These are phyloP conservation scores for Cornus florida DNA, from an alignment of 148 eudicot genomes.

Conservation along the genomic window DNA sequence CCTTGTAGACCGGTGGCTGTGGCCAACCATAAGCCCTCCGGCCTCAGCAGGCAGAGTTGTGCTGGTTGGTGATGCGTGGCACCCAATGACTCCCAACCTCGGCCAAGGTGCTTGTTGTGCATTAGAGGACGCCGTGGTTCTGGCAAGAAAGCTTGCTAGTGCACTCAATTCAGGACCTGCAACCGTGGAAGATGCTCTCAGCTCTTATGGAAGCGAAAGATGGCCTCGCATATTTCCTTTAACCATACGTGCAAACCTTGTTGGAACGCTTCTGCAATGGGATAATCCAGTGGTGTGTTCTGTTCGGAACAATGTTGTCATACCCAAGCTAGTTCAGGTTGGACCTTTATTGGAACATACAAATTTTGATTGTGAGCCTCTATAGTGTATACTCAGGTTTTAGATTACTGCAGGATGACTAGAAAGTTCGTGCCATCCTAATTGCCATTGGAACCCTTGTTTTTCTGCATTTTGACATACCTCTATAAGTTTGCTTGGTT, in stretches of 20 bases:
- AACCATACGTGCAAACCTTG: conserved; percentile 64
- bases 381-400: conserved; percentile 5
- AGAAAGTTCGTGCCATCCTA: background rate
- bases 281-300: conserved; percentile 62
- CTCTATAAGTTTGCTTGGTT: too few relatives aligned
- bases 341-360: conserved; percentile 69
- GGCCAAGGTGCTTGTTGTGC: conserved; percentile 98
- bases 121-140: conserved; percentile 70
- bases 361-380: conserved; percentile 55
- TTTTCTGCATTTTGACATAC: background rate
- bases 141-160: conserved; percentile 53
- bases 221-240: conserved; percentile 70
- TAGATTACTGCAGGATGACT: background rate
- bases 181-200: conserved; percentile 61
- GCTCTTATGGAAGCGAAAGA: conserved; percentile 60
- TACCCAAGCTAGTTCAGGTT: conserved; percentile 62
- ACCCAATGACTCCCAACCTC: conserved; percentile 97
- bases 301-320: conserved; percentile 49
- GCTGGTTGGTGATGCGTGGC: conserved; percentile 98
- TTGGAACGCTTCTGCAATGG: conserved; percentile 70
- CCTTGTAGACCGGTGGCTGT: conserved; percentile 79
- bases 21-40: conserved; percentile 78
- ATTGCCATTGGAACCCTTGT: background rate
- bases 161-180: conserved; percentile 42
- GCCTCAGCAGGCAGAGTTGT: conserved; percentile 65